A percentile compares a stretch with the other conserved stretches of the same genome.
These are phyloP conservation scores for Cordyceps fumosorosea DNA, from an alignment of 2,329 filamentous ascomycete species.

Conservation along the genomic window DNA sequence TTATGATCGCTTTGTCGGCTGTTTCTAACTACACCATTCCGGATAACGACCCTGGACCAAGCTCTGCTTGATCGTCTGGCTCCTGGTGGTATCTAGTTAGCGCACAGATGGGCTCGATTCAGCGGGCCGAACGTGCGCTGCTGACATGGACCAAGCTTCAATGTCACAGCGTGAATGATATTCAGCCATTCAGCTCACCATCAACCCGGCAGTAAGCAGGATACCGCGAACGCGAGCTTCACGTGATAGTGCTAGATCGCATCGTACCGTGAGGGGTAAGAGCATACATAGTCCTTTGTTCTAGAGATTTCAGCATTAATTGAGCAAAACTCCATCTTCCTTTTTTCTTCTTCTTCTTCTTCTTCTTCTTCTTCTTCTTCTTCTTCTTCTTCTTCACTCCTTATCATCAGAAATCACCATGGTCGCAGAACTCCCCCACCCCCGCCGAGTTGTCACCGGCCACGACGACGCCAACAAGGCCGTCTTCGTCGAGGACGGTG, in stretches of 20 bases:
- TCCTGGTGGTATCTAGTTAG: no score
- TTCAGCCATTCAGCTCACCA: neutral
- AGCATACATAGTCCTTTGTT: neutral
- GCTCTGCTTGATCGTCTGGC: no score
- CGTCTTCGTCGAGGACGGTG: slow-evolving; percentile 15
- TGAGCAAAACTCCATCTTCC: neutral
- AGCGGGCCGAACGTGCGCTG: neutral
- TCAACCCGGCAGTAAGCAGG: neutral
- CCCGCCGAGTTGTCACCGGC: slow-evolving; percentile 18
- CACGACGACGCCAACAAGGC: slow-evolving; percentile 16
- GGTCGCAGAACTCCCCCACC: slow-evolving; percentile 12
- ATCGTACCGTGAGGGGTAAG: slow-evolving; percentile 3
- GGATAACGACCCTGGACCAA: no score
- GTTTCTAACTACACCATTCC: no score
- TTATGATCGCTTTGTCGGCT: no score
- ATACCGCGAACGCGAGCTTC: neutral
- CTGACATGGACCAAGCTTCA: neutral
- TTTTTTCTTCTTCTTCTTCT: no score
- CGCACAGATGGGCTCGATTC: no score
- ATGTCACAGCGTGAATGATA: neutral
- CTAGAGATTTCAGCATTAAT: neutral
- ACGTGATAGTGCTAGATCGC: neutral
- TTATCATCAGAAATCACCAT: neutral
- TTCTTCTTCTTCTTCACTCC: neutral
- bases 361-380: neutral